Base-by-base conservation (phyloP, 306 rosid species). In the Ochetophila trinervis region DNA sequence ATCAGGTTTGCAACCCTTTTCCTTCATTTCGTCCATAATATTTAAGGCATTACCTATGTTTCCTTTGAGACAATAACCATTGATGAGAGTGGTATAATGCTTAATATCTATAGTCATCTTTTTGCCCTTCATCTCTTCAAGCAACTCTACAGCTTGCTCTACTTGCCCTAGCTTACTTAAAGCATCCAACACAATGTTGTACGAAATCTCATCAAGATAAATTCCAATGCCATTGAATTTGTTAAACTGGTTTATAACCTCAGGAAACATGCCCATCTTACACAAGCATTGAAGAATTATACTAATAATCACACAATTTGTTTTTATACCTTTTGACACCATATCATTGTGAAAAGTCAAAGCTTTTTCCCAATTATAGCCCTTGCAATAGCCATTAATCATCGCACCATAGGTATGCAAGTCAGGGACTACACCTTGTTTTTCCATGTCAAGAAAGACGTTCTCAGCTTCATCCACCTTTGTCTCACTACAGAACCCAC, bases 31-130 rank as follows among this genome's bases (percentile, higher is more conserved):
- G 52, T 84, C 55, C 62, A 83, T 79, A 68, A 84, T 19, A 40
- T 66, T 50, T 20, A 53, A n/a, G 22, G 91, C 95, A 73, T 68
- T 54, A 55, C 2, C 7, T 23, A 74, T 61, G 35, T 82, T 73
- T 57, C 86, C 89, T 60, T 66, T 74, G 53, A 71, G 70, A 70
- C 66, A 85, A 62, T 78, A 84, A 47, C 98, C 98, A 47, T 73
- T 75, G 45, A 92, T 87, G 56, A 92, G 63, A 5, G 95, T 92
- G 7, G 96, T 92, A 77, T 83, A 89, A 75, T 89, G 98, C 70
- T 77, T 75, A 63, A 80, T 22, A 80, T 92, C 96, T 70, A 89
- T 67, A 63, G 3, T 73, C 64, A 87, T 67, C 22, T 45, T 50
- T 65, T 70, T 82, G 52, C 36, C 57, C 73, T 78, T 83, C 97